Evolutionary conservation across 768 basidiomycete species (phyloP).

Genomic region (Amanita muscaria): DNA sequence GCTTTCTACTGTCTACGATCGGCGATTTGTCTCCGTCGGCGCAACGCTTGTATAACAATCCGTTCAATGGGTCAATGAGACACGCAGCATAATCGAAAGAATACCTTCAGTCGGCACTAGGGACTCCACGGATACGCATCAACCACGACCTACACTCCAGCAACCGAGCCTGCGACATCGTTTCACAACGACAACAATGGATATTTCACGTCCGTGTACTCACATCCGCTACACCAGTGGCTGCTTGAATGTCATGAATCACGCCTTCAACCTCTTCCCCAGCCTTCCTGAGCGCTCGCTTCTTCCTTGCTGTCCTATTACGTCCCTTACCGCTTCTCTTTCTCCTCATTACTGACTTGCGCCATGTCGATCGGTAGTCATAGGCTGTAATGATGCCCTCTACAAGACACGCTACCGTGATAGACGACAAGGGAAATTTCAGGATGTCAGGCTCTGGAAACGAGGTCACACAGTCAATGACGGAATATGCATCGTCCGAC

Average conservation of each 20-base stretch:
- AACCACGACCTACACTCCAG: constrained; percentile 1
- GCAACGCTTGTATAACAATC: too few relatives aligned
- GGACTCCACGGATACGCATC: not conserved
- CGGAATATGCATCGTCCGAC: constrained; percentile 10
- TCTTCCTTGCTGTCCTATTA: not conserved
- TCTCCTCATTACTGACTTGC: constrained; percentile 6
- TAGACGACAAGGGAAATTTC: constrained; percentile 41
- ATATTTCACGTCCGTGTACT: not conserved
- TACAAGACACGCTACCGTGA: constrained; percentile 45
- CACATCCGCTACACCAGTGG: constrained; percentile 19
- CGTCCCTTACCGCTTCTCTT: not conserved
- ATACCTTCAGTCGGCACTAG: too few relatives aligned
- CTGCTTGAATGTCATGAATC: constrained; percentile 27
- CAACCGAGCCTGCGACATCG: not conserved
- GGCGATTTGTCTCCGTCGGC: too few relatives aligned
- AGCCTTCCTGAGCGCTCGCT: constrained; percentile 14
- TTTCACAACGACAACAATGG: not conserved
- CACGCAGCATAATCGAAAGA: too few relatives aligned
- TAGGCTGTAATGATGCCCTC: constrained; percentile 33
- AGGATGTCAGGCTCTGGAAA: constrained; percentile 45
- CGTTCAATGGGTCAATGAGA: too few relatives aligned
- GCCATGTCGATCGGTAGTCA: constrained; percentile 22
- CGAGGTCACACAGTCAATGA: not conserved
- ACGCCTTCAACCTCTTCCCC: constrained; percentile 27
- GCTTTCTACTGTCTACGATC: too few relatives aligned